These are phyloP conservation scores for Candida dajiaensis DNA, from an alignment of 805 yeast species.

Conservation along the genomic window DNA sequence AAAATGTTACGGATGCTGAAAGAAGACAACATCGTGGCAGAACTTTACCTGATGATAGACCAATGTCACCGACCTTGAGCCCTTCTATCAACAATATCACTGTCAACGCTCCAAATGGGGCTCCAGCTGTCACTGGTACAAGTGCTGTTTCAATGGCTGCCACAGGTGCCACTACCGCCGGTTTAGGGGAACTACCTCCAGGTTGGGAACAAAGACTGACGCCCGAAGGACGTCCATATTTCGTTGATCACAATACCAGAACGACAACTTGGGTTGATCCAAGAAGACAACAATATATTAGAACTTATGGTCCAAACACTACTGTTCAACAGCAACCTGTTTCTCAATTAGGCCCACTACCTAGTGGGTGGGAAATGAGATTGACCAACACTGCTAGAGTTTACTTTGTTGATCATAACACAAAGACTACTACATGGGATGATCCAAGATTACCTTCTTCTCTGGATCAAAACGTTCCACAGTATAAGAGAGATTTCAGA, in stretches of 20 bases:
- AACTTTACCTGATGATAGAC: slow-evolving; percentile 68
- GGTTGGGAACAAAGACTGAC: slow-evolving; percentile 99
- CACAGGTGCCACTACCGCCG: slow-evolving; percentile 83
- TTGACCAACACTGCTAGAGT: slow-evolving; percentile 97
- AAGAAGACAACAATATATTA: slow-evolving; percentile 95
- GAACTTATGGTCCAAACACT: slow-evolving; percentile 85
- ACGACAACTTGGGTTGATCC: slow-evolving; percentile 99
- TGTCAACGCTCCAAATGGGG: slow-evolving; percentile 40
- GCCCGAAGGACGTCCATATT: slow-evolving; percentile 96
- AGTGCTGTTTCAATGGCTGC: slow-evolving; percentile 66
- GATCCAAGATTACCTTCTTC: slow-evolving; percentile 98
- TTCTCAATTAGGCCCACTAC: slow-evolving; percentile 94
- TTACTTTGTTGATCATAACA: slow-evolving; percentile 97
- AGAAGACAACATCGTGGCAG: slow-evolving; percentile 87
- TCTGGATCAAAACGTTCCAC: slow-evolving; percentile 97
- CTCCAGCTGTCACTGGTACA: slow-evolving; percentile 43
- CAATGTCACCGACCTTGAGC: slow-evolving; percentile 24
- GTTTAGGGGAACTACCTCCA: slow-evolving; percentile 93
- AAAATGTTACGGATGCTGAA: slow-evolving; percentile 74
- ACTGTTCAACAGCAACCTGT: slow-evolving; percentile 98
- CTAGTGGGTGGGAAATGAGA: slow-evolving; percentile 99
- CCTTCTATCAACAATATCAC: slow-evolving; percentile 30
- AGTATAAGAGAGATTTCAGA: slow-evolving; percentile 97
- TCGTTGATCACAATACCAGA: slow-evolving; percentile 98
- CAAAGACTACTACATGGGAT: slow-evolving; percentile 99